phyloP scores from a whole-genome alignment of 78 protist genomes.

The slime mould (Dictyostelium discoideum) region DNA sequence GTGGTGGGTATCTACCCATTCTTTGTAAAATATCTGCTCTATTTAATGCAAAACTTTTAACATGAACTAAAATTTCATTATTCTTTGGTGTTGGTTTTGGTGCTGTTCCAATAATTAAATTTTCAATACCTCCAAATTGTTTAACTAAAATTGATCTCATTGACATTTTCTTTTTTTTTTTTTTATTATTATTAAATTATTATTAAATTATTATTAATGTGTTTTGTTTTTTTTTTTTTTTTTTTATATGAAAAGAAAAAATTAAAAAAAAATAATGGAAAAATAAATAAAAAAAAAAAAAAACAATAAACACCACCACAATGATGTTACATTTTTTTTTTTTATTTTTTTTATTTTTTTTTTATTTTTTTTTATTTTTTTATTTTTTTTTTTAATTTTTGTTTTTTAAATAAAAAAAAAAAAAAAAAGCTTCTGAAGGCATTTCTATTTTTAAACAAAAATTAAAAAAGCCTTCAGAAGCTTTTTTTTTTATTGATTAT shows the following conservation, averaged over 20 bases:
- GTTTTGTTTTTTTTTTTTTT: not conserved
- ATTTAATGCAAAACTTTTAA: slow-evolving; percentile 52
- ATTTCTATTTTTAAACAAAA: no score
- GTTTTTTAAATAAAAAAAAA: not conserved
- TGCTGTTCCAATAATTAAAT: slow-evolving; percentile 32
- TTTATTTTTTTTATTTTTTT: no score
- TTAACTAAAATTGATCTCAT: slow-evolving; percentile 78
- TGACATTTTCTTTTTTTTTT: not conserved
- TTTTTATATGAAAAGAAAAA: not conserved
- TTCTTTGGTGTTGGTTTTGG: slow-evolving; percentile 44
- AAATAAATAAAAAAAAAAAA: no score
- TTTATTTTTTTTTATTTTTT: not conserved
- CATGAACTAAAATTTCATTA: slow-evolving; percentile 56
- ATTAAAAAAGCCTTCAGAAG: not conserved
- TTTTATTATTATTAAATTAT: not conserved
- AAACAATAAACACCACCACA: not conserved
- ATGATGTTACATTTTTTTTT: not conserved
- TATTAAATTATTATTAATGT: no score
- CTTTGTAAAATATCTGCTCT: slow-evolving; percentile 80
- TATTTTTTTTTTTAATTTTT: not conserved
- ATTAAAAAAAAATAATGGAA: no score
- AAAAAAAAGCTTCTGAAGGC: not conserved
- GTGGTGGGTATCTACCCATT: slow-evolving; percentile 82
- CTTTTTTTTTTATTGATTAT: not conserved
- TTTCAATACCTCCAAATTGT: slow-evolving; percentile 72